These are phyloP conservation scores for Tripterygium wilfordii DNA, from an alignment of 177 flowering plant genomes.

Conservation along the genomic window DNA sequence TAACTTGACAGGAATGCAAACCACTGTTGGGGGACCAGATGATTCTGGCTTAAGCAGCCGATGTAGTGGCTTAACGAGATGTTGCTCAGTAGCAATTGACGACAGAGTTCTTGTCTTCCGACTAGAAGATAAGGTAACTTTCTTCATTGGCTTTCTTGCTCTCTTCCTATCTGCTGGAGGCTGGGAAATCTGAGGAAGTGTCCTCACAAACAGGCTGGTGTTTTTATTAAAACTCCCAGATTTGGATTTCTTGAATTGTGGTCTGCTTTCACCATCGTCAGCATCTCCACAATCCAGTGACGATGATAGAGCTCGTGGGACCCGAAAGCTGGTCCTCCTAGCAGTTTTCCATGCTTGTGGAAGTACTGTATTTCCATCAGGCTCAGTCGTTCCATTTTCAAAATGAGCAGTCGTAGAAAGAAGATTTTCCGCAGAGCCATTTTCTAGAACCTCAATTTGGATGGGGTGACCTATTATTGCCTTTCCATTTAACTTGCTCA, in stretches of 20 bases:
- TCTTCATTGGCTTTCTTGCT: slow-evolving; percentile 47
- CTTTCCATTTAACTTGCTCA: slow-evolving; percentile 82
- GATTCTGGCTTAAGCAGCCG: slow-evolving; percentile 41
- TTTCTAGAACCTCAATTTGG: slow-evolving; percentile 64
- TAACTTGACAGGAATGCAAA: slow-evolving; percentile 79
- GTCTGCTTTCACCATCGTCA: slow-evolving; percentile 26
- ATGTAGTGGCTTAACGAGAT: slow-evolving; percentile 16
- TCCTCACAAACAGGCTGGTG: slow-evolving; percentile 19
- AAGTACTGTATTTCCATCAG: slow-evolving; percentile 38
- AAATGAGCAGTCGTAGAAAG: slow-evolving; percentile 26
- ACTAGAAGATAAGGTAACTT: slow-evolving; percentile 39
- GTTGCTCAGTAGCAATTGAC: slow-evolving; percentile 56
- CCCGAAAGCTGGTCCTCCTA: slow-evolving; percentile 72
- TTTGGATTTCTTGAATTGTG: slow-evolving; percentile 24
- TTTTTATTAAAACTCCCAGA: slow-evolving; percentile 19
- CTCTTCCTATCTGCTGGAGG: slow-evolving; percentile 29
- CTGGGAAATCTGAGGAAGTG: slow-evolving; percentile 17
- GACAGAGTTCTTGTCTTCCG: slow-evolving; percentile 84
- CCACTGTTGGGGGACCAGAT: slow-evolving; percentile 45
- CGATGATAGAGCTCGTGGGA: slow-evolving; percentile 69
- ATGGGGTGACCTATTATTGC: slow-evolving; percentile 93
- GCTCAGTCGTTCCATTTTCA: slow-evolving; percentile 20
- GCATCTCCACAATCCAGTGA: slow-evolving; percentile 37
- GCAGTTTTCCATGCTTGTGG: slow-evolving; percentile 84
- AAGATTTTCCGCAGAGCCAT: slow-evolving; percentile 48